Evolutionary conservation across 768 basidiomycete genomes (phyloP), one percentile per base, ranked within the genome.

Genomic region (Serendipita sp.): DNA sequence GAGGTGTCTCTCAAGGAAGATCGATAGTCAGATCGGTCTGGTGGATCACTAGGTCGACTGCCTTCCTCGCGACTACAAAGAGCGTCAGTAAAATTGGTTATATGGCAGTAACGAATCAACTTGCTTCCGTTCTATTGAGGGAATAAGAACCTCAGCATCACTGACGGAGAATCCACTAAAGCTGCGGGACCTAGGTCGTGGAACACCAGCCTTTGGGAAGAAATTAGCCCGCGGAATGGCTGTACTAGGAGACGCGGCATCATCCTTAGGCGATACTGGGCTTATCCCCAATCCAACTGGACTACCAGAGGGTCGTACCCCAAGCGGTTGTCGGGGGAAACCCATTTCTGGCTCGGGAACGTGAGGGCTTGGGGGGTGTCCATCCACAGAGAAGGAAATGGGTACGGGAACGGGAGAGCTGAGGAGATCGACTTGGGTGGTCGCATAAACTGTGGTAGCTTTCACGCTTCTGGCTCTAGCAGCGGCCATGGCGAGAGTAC

Each of bases 121-220:
- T 8, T 32, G 18, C 56, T 30, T 60, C 8, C 30, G 28, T 60
- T 34, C 56, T 30, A 38, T 10, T 32, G 41, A 41, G 5, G 56
- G 56, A 4, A 60, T 60, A 10, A 60, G 35, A n/a, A 37, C 28
- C 4, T 60, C 56, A 4, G 56, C 34, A 60, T 60, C 34, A 35
- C 37, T 60, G 16, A 60, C 46, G 44, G 30, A 45, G 51, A 89
- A 85, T 2, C 82, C 85, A 7, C 88, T 89, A 70, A 91, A 91
- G 24, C 86, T 89, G 60, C 88, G 73, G 3, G 89, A 89, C 3
- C 81, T 74, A 13, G 80, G 81, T 3, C 89, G 75, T 7, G 75
- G 69, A 2, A 76, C 76, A 4, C 78, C 76, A 7, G 75, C 76
- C 64, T 79, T 78, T 0, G 88, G 86, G 65, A 82, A 77, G 69